Evolutionary conservation across 2,329 filamentous ascomycete genomes (phyloP), one percentile per base, ranked within the genome.

Genomic region (Colletotrichum sp.): DNA sequence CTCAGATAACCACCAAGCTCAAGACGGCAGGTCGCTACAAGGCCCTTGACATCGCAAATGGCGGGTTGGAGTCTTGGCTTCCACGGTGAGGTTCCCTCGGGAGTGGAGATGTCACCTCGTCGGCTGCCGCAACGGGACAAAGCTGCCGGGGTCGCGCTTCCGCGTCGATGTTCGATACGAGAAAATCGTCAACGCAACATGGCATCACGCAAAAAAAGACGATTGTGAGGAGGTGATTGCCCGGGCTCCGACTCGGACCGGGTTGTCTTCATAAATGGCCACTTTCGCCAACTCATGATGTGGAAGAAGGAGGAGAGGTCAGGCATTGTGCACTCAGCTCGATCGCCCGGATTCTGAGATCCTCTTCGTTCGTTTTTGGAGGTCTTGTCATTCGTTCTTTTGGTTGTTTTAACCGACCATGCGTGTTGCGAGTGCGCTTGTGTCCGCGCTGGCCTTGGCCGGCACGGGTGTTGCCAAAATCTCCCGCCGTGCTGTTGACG

Each of bases 11-110:
- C 43, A 52, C 73, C 73, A 75, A 48, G 38, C 69, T 68, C 55
- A 75, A 75, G 69, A 72, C 3, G 73, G 73, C 73, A 75, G 73
- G 73, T 75, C 73, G 63, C 8, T 70, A 57, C 36, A 58, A 48
- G 30, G 57, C 12, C 26, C 57, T 7, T 48, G 15, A 58, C 13
- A 28, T 64, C 34, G 24, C 61, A 64, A 64, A 64, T 64, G 61
- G 61, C 61, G 61, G 61, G 32, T 38, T 61, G 26, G 18, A n/a
- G 58, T 32, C 69, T 75, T 72, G 69, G 73, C 69, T 64, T 34
- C 28, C 21, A 63, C 38, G 61, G 34, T 58, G 38, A 72, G 68
- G 73, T 75, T 26, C 60, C 69, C 28, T 72, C 32, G n/a, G 43
- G 32, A 55, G 73, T 75, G 73, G 63, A 34, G 69, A 75, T 72